phyloP scores from a whole-genome alignment of 306 rosid species.

The Oxytropis ochrocephala region DNA sequence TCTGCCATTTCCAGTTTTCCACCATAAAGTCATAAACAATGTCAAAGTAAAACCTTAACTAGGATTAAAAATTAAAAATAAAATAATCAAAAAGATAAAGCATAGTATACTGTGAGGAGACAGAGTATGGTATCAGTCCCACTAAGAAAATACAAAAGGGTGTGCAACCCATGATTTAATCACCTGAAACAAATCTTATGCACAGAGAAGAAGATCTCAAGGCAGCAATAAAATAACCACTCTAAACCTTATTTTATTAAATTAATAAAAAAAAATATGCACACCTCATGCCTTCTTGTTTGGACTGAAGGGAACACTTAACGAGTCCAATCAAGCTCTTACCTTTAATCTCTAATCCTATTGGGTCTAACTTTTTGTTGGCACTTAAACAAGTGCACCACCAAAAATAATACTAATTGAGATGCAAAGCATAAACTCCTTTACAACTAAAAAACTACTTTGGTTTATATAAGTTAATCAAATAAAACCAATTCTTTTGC shows the following conservation, averaged over 20 bases:
- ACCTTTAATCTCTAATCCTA: constrained; percentile 38
- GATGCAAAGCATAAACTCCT: constrained; percentile 39
- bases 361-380: constrained; percentile 60
- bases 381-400: constrained; percentile 43
- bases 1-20: too few species aligned
- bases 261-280: constrained; percentile 18
- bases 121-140: constrained; percentile 26
- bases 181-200: constrained; percentile 68
- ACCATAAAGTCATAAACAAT: too few species aligned
- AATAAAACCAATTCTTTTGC: constrained; percentile 33
- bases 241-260: constrained; percentile 28
- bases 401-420: background rate
- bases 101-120: background rate
- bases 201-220: constrained; percentile 60
- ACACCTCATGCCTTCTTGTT: constrained; percentile 59
- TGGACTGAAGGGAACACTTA: constrained; percentile 92
- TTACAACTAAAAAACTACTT: background rate
- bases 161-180: constrained; percentile 57
- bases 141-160: constrained; percentile 21
- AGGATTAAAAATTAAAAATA: background rate
- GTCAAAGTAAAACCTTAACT: constrained; percentile 1
- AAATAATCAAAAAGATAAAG: constrained; percentile 15
- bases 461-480: background rate
- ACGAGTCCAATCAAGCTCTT: constrained; percentile 44
- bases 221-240: constrained; percentile 22